A percentile compares a stretch with the other conserved stretches of the same genome.
Conservation (phyloP, 768 basidiomycete genomes). For the Boletellus emodensis region DNA sequence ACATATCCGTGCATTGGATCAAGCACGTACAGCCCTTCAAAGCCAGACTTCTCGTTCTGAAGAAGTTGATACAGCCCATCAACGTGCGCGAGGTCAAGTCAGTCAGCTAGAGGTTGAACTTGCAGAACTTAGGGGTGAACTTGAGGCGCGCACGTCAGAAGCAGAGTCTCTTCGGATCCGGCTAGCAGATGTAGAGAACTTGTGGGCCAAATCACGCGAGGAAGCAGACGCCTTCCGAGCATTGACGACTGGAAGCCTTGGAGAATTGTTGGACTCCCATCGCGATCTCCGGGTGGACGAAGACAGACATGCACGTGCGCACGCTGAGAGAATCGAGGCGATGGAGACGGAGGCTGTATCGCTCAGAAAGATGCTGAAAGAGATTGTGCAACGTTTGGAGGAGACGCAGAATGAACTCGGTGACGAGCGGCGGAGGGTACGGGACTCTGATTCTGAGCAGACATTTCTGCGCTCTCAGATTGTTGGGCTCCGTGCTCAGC, state of each 20-base stretch:
- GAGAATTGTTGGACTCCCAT: slow-evolving; percentile 85
- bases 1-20: slow-evolving; percentile 84
- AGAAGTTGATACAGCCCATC: slow-evolving; percentile 74
- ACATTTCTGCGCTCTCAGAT: slow-evolving; percentile 68
- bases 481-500: slow-evolving; percentile 66
- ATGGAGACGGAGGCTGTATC: slow-evolving; percentile 75
- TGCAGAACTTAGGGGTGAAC: slow-evolving; percentile 72
- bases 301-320: slow-evolving; percentile 67
- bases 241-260: slow-evolving; percentile 80
- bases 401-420: slow-evolving; percentile 60
- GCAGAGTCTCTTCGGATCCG: slow-evolving; percentile 63
- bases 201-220: slow-evolving; percentile 88
- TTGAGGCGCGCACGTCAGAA: slow-evolving; percentile 73
- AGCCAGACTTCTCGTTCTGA: slow-evolving; percentile 72
- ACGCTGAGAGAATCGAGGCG: slow-evolving; percentile 77
- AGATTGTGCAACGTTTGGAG: slow-evolving; percentile 67
- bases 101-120: slow-evolving; percentile 70
- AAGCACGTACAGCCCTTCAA: slow-evolving; percentile 72
- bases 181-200: slow-evolving; percentile 79
- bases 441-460: slow-evolving; percentile 63
- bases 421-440: slow-evolving; percentile 62
- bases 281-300: slow-evolving; percentile 82
- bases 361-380: slow-evolving; percentile 75
- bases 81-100: slow-evolving; percentile 66
- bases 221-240: slow-evolving; percentile 90